Conservation (phyloP, 2,329 filamentous ascomycete genomes). For the Venturiaceae sp. region DNA sequence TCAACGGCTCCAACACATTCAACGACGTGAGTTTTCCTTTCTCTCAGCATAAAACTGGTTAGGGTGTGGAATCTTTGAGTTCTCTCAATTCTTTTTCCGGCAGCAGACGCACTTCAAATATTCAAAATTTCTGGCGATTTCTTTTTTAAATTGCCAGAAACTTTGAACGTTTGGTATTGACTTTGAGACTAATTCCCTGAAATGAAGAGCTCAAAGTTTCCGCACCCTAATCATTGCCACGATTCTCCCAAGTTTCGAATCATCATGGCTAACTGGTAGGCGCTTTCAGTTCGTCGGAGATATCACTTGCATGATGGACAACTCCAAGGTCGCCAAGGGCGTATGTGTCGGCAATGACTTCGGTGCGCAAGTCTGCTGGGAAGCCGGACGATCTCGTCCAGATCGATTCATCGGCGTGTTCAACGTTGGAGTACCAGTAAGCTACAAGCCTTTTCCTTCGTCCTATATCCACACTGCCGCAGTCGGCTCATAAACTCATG, state of each 20-base stretch:
- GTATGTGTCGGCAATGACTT: slow-evolving; percentile 9
- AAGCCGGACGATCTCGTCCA: slow-evolving; percentile 6
- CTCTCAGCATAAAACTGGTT: too few relatives aligned
- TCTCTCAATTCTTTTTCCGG: too few relatives aligned
- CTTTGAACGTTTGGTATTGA: too few relatives aligned
- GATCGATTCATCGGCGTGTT: slow-evolving; percentile 7
- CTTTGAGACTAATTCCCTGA: too few relatives aligned
- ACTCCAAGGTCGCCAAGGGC: neutral
- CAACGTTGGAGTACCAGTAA: slow-evolving; percentile 7
- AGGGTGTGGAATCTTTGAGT: neutral
- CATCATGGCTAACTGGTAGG: too few relatives aligned
- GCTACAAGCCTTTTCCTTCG: neutral
- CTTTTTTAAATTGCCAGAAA: too few relatives aligned
- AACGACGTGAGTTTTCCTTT: neutral
- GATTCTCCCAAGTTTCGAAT: too few relatives aligned
- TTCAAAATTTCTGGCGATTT: too few relatives aligned
- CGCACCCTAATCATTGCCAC: too few relatives aligned
- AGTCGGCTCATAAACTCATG: too few relatives aligned
- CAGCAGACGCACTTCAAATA: too few relatives aligned
- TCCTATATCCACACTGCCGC: neutral
- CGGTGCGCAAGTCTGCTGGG: slow-evolving; percentile 8
- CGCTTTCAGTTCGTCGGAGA: slow-evolving; percentile 7
- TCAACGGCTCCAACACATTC: slow-evolving; percentile 6
- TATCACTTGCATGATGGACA: slow-evolving; percentile 6
- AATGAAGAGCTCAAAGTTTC: too few relatives aligned